Evolutionary conservation across 768 basidiomycete genomes (phyloP), one percentile per base, ranked within the genome.

Genomic region (Kwoniella bestiolae): DNA sequence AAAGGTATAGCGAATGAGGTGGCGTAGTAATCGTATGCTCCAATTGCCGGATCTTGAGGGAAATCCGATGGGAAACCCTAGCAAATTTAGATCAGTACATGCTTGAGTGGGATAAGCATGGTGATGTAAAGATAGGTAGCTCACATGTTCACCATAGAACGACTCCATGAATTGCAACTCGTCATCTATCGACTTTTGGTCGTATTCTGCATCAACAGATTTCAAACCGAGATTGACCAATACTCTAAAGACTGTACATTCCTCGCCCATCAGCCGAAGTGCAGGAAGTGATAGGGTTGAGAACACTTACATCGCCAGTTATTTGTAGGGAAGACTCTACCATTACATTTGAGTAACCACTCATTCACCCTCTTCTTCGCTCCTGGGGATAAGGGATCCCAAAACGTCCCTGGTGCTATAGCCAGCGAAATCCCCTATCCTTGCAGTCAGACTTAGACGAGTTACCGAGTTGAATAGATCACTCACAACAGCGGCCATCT

Each of bases 401-500:
- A 75, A 56, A 90, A 79, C 56, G 86, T 83, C 67, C 89, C 85
- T 41, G 84, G 84, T 1, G 88, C 88, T 3, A 89, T 86, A 5
- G 87, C 84, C 31, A 91, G 82, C 0, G 88, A 82, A 75, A 88
- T 90, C 0, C 89, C 72, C 72, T 74, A 31, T 5, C 6, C n/a
- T 11, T 38, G 0, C 26, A 9, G 11, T 51, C 28, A 5, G 14
- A 34, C 14, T 12, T 56, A 18, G 35, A 56, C 51, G 55, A 12
- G 29, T 23, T 5, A n/a, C n/a, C n/a, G n/a, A n/a, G n/a, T n/a
- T n/a, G n/a, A n/a, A n/a, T n/a, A n/a, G 3, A 28, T 26, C 8
- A 70, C 73, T 41, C 64, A 75, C 90, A 66, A 90, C 88, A 3
- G 89, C 86, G 57, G 87, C 87, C 80, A 89, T 89, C 78, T 90